A percentile compares a stretch with the other conserved stretches of the same genome.
Evolutionary conservation across 495 filamentous ascomycete species (phyloP).

Genomic region (Sordaria brevicollis): DNA sequence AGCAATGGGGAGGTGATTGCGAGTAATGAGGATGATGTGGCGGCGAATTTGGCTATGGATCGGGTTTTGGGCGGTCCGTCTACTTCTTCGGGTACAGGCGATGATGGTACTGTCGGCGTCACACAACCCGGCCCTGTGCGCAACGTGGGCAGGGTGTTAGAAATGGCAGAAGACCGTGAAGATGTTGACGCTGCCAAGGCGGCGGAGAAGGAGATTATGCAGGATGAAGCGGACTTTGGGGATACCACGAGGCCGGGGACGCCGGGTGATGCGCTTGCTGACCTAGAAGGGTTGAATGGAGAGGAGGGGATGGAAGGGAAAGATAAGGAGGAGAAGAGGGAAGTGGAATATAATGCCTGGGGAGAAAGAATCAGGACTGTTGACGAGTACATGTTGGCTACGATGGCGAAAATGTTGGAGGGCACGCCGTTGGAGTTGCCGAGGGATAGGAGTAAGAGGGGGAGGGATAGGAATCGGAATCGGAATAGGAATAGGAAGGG

Average conservation of each 20-base stretch:
- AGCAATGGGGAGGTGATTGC: conserved; percentile 44
- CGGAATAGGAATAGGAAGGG: conserved; percentile 10
- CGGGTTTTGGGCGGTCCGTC: conserved; percentile 54
- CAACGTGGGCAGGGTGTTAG: conserved; percentile 53
- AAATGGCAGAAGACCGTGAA: conserved; percentile 85
- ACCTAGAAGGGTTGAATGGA: background rate
- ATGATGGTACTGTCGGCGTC: conserved; percentile 18
- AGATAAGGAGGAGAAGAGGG: conserved; percentile 25
- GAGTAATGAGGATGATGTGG: conserved; percentile 46
- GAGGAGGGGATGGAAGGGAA: conserved; percentile 8
- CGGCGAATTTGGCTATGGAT: conserved; percentile 76
- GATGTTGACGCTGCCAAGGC: conserved; percentile 79
- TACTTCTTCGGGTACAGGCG: background rate
- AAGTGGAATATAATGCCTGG: conserved; percentile 44
- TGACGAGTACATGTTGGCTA: conserved; percentile 78
- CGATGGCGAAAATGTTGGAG: conserved; percentile 67
- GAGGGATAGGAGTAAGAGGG: conserved; percentile 67
- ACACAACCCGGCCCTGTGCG: conserved; percentile 13
- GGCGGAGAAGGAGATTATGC: conserved; percentile 80
- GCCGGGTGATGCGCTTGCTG: conserved; percentile 28
- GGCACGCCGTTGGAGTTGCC: conserved; percentile 72
- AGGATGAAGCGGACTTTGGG: conserved; percentile 77
- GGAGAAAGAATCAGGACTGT: conserved; percentile 49
- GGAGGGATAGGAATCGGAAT: conserved; percentile 44
- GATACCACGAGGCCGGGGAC: conserved; percentile 27